Evolutionary conservation across 495 filamentous ascomycete genomes (phyloP).

Genomic region (Penicillium roqueforti): DNA sequence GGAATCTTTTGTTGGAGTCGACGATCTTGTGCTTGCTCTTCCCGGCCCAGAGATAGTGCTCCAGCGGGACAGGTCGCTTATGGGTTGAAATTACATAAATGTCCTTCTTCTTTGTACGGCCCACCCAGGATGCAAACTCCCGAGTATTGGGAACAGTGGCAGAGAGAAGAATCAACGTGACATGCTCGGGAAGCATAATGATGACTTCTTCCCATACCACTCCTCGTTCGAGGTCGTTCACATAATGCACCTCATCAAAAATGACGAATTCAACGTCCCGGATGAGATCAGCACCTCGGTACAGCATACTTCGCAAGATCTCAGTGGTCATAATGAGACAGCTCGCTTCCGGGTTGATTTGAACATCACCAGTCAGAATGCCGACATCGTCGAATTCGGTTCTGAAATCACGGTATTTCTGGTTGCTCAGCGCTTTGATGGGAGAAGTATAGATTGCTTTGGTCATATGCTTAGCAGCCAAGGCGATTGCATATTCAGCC

Average conservation of each 20-base stretch:
- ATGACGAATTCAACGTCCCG: constrained; percentile 98
- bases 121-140: constrained; percentile 98
- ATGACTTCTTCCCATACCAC: constrained; percentile 99
- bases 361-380: constrained; percentile 94
- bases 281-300: constrained; percentile 92
- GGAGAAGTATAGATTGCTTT: constrained; percentile 99
- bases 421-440: constrained; percentile 97
- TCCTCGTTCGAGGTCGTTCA: constrained; percentile 94
- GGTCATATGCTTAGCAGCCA: constrained; percentile 96
- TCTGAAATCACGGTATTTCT: constrained; percentile 95
- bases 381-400: constrained; percentile 89
- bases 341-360: constrained; percentile 96
- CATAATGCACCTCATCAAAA: constrained; percentile 98
- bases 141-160: constrained; percentile 96
- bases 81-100: constrained; percentile 98
- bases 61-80: constrained; percentile 89
- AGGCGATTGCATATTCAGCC: constrained; percentile 93
- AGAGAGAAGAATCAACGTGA: constrained; percentile 89
- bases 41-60: constrained; percentile 93
- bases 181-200: constrained; percentile 97
- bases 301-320: constrained; percentile 96
- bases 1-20: constrained; percentile 81
- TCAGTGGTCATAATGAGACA: constrained; percentile 99
- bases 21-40: constrained; percentile 95
- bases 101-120: constrained; percentile 95